phyloP scores from a whole-genome alignment of 129 eudicot species.

The Erigeron canadensis region DNA sequence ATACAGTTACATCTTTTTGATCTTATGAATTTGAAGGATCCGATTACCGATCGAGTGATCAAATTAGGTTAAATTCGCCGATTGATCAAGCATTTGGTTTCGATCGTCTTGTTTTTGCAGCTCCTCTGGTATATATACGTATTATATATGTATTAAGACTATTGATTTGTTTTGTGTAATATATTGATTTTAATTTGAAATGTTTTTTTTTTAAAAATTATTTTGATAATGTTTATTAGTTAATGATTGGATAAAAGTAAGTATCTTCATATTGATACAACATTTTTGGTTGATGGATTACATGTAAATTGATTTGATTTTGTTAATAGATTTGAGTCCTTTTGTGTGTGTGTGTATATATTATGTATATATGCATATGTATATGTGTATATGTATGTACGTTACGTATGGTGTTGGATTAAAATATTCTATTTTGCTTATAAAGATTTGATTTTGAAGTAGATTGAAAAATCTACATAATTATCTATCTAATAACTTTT shows the following conservation, averaged over 20 bases:
- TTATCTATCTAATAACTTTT: neutral
- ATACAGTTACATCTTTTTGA: slow-evolving; percentile 4
- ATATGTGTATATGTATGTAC: too few relatives aligned
- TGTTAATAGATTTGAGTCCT: neutral
- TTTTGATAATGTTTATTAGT: neutral
- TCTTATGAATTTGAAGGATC: slow-evolving; percentile 27
- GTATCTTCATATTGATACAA: slow-evolving; percentile 9
- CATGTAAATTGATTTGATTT: slow-evolving; percentile 3
- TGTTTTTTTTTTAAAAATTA: neutral
- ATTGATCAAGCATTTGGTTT: slow-evolving; percentile 33
- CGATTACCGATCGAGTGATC: slow-evolving; percentile 27
- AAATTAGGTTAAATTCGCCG: slow-evolving; percentile 17
- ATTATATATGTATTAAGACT: too few relatives aligned
- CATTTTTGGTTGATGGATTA: slow-evolving; percentile 4
- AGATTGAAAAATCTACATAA: slow-evolving; percentile 22
- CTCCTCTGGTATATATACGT: slow-evolving; percentile 35
- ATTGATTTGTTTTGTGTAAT: slow-evolving; percentile 15
- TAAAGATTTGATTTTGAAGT: slow-evolving; percentile 27
- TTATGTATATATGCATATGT: too few relatives aligned
- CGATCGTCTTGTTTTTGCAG: slow-evolving; percentile 36
- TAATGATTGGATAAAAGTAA: slow-evolving; percentile 31
- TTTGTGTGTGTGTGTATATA: neutral
- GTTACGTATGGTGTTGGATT: slow-evolving; percentile 25
- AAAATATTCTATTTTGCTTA: neutral
- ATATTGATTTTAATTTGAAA: neutral